These are phyloP conservation scores for Leishmania braziliensis DNA, from an alignment of 208 protist species.

Conservation along the genomic window DNA sequence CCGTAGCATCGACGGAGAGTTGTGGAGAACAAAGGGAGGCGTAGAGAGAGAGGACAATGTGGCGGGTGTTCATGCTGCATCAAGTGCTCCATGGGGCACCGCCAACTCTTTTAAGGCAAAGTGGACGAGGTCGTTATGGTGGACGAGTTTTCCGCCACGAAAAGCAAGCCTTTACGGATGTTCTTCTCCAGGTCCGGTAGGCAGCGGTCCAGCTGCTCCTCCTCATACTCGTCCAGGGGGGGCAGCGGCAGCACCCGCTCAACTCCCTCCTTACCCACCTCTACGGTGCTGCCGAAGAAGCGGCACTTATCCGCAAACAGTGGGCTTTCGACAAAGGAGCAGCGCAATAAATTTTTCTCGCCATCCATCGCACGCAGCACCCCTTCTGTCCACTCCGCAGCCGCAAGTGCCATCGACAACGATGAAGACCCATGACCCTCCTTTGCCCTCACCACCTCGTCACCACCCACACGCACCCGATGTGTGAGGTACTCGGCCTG, in stretches of 20 bases:
- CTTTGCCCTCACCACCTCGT: conserved; percentile 78
- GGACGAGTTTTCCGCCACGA: conserved; percentile 18
- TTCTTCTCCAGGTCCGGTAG: conserved; percentile 85
- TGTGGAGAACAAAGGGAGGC: background rate
- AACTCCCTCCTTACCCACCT: conserved; percentile 80
- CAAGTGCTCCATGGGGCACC: background rate
- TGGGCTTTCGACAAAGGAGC: conserved; percentile 63
- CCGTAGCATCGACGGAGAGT: background rate
- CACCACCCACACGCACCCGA: conserved; percentile 70
- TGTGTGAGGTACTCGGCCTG: conserved; percentile 70
- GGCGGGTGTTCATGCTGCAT: background rate
- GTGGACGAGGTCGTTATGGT: background rate
- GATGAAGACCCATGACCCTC: conserved; percentile 74
- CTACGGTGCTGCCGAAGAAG: conserved; percentile 83
- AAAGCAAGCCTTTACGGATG: conserved; percentile 87
- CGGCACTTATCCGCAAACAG: conserved; percentile 38
- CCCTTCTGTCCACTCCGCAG: conserved; percentile 61
- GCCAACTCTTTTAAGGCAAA: background rate
- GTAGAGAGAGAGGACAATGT: background rate
- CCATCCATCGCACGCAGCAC: conserved; percentile 72
- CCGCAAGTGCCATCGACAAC: conserved; percentile 66
- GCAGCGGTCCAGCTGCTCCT: conserved; percentile 76
- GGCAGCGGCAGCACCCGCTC: conserved; percentile 58
- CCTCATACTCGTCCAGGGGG: conserved; percentile 60
- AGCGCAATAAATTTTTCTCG: conserved; percentile 57